Evolutionary conservation across 805 yeast species (phyloP), one percentile per base, ranked within the genome.

Genomic region (Candida pini): DNA sequence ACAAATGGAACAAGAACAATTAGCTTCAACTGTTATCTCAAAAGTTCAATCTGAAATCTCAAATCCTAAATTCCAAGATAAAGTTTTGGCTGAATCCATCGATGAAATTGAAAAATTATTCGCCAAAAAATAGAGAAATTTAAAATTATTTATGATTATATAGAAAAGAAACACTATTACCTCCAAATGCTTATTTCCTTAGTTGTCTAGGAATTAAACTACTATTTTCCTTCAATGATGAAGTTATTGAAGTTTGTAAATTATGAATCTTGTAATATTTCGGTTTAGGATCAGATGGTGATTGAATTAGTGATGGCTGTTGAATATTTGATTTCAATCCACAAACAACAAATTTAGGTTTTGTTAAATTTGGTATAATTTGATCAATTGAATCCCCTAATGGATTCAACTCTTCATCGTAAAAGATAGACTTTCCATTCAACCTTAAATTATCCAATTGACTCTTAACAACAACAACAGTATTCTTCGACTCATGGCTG

Each of bases 1-100:
- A 73, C 95, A 87, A 73, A 69, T 78, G 60, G 95, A 92, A 75
- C 98, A 92, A 75, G 76, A 80, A 66, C 96, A 86, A 66, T 79
- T 92, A 56, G 78, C 94, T 50, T 69, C 83, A 58, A 57, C 88
- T 39, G 96, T 92, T 47, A 84, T 88, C 61, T 70, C 88, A 36
- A 88, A 86, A 72, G 92, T 90, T 56, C 78, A 85, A 73, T 68
- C 81, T 64, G 92, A 87, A 68, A 66, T 92, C 52, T 66, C 71
- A 53, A 81, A 82, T 69, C 78, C 95, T 43, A 85, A 85, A 72
- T 87, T 89, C 83, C 97, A 90, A 76, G 95, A 87, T 51, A 81
- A 71, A 65, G 82, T 87, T 37, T 81, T 92, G 64, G 76, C 78
- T 56, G 97, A 92, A 73, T 78, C 97, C 50, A 81, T 92, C 52